A percentile compares a stretch with the other conserved stretches of the same genome.
Conservation (phyloP, 768 basidiomycete species). For the Russula ochroleuca region DNA sequence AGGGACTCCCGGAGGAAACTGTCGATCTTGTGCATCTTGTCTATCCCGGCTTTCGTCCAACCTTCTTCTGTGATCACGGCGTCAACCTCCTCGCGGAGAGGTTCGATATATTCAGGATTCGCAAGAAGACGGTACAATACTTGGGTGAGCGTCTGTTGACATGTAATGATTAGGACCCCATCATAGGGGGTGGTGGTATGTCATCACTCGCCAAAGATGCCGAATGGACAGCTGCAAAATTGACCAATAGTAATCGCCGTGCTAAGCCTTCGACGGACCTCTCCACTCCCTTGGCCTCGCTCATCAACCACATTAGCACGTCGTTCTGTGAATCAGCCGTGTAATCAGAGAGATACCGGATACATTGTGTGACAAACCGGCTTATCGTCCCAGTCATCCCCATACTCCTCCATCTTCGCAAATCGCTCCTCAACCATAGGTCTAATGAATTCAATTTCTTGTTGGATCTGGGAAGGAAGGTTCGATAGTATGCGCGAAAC, state of each 20-base stretch:
- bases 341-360: neutral
- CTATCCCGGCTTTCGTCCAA: slow-evolving; percentile 10
- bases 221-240: too few relatives aligned
- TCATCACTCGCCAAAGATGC: too few relatives aligned
- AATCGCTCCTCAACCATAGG: slow-evolving; percentile 1
- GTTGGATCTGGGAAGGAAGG: neutral
- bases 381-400: neutral
- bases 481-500: neutral
- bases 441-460: neutral
- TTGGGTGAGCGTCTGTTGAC: slow-evolving; percentile 2
- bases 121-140: slow-evolving; percentile 29
- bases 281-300: too few relatives aligned
- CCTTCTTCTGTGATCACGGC: slow-evolving; percentile 16
- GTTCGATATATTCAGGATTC: slow-evolving; percentile 29
- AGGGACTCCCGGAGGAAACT: slow-evolving; percentile 37
- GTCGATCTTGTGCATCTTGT: slow-evolving; percentile 34
- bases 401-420: neutral
- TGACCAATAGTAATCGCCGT: too few relatives aligned
- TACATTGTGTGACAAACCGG: neutral
- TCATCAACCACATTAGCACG: too few relatives aligned
- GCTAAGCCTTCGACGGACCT: too few relatives aligned
- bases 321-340: neutral
- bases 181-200: too few relatives aligned
- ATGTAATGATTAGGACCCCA: neutral
- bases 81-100: slow-evolving; percentile 30